Evolutionary conservation across 1,284 basidiomycete species (phyloP).

Genomic region (Omphalotus olearius): DNA sequence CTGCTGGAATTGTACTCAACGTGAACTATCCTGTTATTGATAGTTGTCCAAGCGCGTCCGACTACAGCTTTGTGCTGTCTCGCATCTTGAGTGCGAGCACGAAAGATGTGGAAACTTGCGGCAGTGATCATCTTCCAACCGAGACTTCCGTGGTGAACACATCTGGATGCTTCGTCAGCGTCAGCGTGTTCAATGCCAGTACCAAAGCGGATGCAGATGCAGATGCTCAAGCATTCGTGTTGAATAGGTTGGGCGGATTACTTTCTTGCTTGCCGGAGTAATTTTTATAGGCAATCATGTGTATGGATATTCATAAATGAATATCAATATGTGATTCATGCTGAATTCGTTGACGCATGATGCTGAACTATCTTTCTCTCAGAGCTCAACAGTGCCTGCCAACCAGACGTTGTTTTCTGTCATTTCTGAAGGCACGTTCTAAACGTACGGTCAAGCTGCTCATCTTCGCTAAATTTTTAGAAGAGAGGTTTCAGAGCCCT

Average conservation of each 20-base stretch:
- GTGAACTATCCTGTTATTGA: constrained; percentile 44
- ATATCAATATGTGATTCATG: too few species aligned
- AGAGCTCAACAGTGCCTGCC: too few species aligned
- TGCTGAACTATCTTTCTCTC: too few species aligned
- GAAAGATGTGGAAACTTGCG: constrained; percentile 39
- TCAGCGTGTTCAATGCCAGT: constrained; percentile 41
- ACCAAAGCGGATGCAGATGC: constrained; percentile 39
- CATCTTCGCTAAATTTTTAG: too few species aligned
- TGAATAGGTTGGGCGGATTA: constrained; percentile 29
- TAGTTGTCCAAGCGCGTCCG: constrained; percentile 29
- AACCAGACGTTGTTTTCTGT: too few species aligned
- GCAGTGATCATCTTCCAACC: constrained; percentile 32
- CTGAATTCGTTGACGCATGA: too few species aligned
- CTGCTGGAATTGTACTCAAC: constrained; percentile 36
- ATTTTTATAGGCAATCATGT: too few species aligned
- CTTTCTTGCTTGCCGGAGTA: constrained; percentile 20
- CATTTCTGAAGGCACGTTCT: too few species aligned
- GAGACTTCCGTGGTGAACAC: constrained; percentile 31
- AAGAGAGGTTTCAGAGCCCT: too few species aligned
- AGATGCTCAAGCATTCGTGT: constrained; percentile 32
- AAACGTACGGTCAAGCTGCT: too few species aligned
- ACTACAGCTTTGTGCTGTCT: constrained; percentile 41
- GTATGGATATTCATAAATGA: too few species aligned
- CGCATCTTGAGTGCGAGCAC: constrained; percentile 27
- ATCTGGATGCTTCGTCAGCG: constrained; percentile 38